Conservation (phyloP, 108 stramenopile genomes). For the Chaetoceros tenuissimus region DNA sequence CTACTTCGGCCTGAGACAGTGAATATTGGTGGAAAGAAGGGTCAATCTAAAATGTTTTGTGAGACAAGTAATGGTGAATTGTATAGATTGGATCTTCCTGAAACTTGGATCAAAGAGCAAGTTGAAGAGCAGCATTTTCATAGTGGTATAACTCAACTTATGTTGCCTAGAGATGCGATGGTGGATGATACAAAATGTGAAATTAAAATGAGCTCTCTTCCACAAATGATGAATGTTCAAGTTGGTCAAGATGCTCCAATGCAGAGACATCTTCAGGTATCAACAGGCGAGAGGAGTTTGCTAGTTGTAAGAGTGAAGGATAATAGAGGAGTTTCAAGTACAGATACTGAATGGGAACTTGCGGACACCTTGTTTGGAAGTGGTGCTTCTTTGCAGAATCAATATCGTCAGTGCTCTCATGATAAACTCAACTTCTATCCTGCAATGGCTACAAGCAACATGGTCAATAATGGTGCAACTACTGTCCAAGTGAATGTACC, state of each 20-base stretch:
- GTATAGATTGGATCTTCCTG: background rate
- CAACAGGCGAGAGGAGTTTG: background rate
- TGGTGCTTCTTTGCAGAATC: conserved; percentile 14
- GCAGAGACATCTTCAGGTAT: background rate
- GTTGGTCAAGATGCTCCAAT: background rate
- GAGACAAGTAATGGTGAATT: background rate
- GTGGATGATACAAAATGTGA: background rate
- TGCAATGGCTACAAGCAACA: background rate
- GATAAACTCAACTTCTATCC: conserved; percentile 12
- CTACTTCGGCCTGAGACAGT: background rate
- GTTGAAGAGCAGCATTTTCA: background rate
- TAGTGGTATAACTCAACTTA: background rate
- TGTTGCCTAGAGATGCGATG: background rate
- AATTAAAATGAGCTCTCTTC: background rate
- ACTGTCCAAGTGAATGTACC: background rate
- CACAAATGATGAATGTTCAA: background rate
- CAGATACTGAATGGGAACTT: conserved; percentile 4
- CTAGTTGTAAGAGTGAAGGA: conserved; percentile 17
- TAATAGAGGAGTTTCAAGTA: conserved; percentile 1
- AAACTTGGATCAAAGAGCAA: background rate
- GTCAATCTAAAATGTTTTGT: background rate
- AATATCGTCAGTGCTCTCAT: conserved; percentile 20
- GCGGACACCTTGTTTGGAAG: conserved; percentile 17
- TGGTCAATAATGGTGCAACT: background rate
- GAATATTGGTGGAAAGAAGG: background rate